These are phyloP conservation scores for Exophiala dermatitidis DNA, from an alignment of 2,329 filamentous ascomycete genomes.

Conservation along the genomic window DNA sequence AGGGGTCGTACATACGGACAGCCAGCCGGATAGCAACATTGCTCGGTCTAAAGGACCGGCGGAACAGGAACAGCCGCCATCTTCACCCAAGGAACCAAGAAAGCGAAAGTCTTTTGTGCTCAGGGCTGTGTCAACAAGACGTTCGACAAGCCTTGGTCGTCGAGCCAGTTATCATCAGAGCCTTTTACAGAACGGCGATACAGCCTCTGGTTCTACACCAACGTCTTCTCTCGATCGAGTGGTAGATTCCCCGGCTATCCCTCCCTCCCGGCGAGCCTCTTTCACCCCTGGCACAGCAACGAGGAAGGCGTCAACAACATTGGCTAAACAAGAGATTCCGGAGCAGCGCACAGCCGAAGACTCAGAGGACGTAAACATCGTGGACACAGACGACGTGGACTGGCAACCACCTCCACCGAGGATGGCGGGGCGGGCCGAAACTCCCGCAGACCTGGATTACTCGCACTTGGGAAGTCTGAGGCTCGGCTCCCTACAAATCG, in stretches of 20 bases:
- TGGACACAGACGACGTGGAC: conserved; percentile 8
- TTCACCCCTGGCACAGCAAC: conserved; percentile 25
- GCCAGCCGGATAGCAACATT: conserved; percentile 15
- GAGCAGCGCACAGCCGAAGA: conserved; percentile 5
- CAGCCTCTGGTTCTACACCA: conserved; percentile 4
- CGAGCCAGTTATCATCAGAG: conserved; percentile 10
- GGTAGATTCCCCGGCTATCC: conserved; percentile 14
- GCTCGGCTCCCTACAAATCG: conserved; percentile 25
- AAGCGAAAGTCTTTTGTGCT: conserved; percentile 16
- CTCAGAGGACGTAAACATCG: conserved; percentile 1
- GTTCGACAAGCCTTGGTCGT: conserved; percentile 11
- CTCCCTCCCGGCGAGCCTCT: conserved; percentile 22
- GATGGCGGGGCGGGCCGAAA: conserved; percentile 19
- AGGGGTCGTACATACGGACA: conserved; percentile 21
- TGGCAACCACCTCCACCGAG: conserved; percentile 19
- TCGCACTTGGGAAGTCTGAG: conserved; percentile 22
- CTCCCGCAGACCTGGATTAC: conserved; percentile 24
- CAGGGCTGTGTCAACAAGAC: conserved; percentile 11
- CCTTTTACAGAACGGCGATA: conserved; percentile 2
- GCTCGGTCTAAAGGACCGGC: background rate
- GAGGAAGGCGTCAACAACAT: conserved; percentile 12
- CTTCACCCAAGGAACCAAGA: conserved; percentile 14
- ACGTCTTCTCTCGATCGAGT: conserved; percentile 19
- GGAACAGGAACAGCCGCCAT: conserved; percentile 3
- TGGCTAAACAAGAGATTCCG: conserved; percentile 1